Percentiles rank a stretch among this genome's conserved stretches.
phyloP scores from a whole-genome alignment of 768 basidiomycete species.

The Exsudoporus frostii region DNA sequence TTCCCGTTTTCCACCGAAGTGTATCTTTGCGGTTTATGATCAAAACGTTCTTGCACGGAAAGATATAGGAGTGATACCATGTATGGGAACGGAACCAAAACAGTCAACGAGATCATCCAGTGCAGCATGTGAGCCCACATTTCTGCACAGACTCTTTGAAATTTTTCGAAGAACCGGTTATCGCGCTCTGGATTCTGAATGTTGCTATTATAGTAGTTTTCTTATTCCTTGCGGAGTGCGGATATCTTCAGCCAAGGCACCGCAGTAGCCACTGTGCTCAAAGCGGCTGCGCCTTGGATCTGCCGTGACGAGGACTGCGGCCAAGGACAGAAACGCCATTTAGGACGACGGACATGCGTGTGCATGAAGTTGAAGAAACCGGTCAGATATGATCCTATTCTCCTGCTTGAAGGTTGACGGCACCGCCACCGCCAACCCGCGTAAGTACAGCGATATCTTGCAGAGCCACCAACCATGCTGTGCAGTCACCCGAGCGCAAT shows the following conservation, averaged over 20 bases:
- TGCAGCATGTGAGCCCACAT: neutral
- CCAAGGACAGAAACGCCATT: neutral
- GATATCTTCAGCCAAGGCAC: neutral
- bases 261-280: conserved; percentile 5
- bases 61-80: conserved; percentile 14
- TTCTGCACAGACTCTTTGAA: neutral
- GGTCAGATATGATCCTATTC: neutral
- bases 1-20: neutral
- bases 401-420: neutral
- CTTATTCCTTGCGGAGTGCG: neutral
- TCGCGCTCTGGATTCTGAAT: neutral
- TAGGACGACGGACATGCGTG: neutral
- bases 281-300: conserved; percentile 3
- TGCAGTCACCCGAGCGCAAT: neutral
- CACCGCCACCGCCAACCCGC: conserved; percentile 1
- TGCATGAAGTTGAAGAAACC: neutral
- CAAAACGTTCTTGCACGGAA: neutral
- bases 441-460: neutral
- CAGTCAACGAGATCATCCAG: conserved; percentile 9
- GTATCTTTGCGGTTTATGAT: neutral
- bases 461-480: conserved; percentile 5
- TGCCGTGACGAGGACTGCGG: neutral
- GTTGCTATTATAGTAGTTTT: neutral
- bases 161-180: neutral
- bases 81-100: conserved; percentile 11